phyloP scores from a whole-genome alignment of 1,284 basidiomycete genomes.

The Apiotrichum montevideense region DNA sequence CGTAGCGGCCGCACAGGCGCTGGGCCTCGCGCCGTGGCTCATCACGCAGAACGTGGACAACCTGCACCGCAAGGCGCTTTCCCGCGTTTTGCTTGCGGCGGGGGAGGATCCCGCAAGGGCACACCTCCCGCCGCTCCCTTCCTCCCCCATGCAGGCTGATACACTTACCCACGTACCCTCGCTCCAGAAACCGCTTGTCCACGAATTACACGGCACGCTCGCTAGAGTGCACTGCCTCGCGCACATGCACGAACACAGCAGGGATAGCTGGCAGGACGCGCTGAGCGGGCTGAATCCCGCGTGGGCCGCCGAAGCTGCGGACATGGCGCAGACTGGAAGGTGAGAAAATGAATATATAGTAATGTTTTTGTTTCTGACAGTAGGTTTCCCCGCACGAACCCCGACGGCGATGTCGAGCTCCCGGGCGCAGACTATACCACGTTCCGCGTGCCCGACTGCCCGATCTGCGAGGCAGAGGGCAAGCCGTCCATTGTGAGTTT shows the following conservation, averaged over 20 bases:
- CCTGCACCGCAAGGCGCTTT: constrained; percentile 67
- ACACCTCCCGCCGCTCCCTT: not conserved
- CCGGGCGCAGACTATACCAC: constrained; percentile 67
- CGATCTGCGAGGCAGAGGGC: constrained; percentile 54
- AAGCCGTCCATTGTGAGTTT: constrained; percentile 3
- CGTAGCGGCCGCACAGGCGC: constrained; percentile 70
- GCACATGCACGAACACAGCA: constrained; percentile 60
- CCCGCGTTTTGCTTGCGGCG: constrained; percentile 34
- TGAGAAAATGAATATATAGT: constrained; percentile 8
- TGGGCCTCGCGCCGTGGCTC: constrained; percentile 58
- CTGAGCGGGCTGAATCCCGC: constrained; percentile 67
- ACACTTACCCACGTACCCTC: constrained; percentile 23
- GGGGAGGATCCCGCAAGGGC: not conserved
- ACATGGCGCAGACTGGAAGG: constrained; percentile 59
- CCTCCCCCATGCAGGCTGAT: not conserved
- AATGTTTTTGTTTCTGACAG: too few species aligned
- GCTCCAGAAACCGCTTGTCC: constrained; percentile 47
- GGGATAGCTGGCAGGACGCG: constrained; percentile 67
- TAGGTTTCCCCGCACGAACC: constrained; percentile 68
- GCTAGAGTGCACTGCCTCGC: constrained; percentile 70
- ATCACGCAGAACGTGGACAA: constrained; percentile 91
- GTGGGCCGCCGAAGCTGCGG: constrained; percentile 66
- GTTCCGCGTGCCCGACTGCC: constrained; percentile 73
- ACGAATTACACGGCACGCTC: constrained; percentile 84
- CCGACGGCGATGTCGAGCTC: constrained; percentile 86